Percentiles rank a stretch among this genome's conserved stretches.
phyloP scores from a whole-genome alignment of 2,329 filamentous ascomycete species.

The Xylariaceae sp. region DNA sequence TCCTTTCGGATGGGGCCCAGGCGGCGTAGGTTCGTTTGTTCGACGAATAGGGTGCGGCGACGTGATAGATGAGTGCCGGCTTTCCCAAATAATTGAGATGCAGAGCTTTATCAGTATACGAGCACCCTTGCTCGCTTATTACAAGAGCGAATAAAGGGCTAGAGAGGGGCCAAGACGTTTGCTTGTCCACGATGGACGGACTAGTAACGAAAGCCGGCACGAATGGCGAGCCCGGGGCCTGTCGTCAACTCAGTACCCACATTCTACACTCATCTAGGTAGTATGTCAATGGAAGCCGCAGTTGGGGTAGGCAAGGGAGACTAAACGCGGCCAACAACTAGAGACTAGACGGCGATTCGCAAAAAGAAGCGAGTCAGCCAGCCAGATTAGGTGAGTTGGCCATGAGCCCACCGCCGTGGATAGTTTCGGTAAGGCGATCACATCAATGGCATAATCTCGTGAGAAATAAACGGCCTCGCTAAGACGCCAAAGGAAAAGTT shows the following conservation, averaged over 20 bases:
- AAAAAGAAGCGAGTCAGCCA: constrained; percentile 11
- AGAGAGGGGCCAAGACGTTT: not conserved
- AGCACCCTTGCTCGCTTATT: constrained; percentile 16
- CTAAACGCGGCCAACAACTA: not conserved
- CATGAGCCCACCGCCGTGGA: constrained; percentile 2
- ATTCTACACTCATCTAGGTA: not conserved
- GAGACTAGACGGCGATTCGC: constrained; percentile 3
- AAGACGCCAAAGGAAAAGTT: constrained; percentile 20
- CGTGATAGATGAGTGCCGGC: constrained; percentile 10
- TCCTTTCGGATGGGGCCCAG: constrained; percentile 1
- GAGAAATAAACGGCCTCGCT: constrained; percentile 11
- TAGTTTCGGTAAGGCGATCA: constrained; percentile 7
- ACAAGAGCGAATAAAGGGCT: constrained; percentile 4
- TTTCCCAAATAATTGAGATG: not conserved
- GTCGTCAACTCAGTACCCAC: not conserved
- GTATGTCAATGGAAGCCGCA: not conserved
- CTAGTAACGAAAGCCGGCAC: constrained; percentile 5
- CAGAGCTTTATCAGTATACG: constrained; percentile 4
- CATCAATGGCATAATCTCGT: constrained; percentile 6
- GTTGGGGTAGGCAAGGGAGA: not conserved
- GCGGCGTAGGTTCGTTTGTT: constrained; percentile 17
- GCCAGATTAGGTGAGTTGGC: not conserved
- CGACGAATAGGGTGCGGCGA: constrained; percentile 14
- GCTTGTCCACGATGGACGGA: constrained; percentile 8
- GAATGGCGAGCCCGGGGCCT: not conserved